Conservation (phyloP, 345 rosid genomes). For the Raphanus raphanistrum region DNA sequence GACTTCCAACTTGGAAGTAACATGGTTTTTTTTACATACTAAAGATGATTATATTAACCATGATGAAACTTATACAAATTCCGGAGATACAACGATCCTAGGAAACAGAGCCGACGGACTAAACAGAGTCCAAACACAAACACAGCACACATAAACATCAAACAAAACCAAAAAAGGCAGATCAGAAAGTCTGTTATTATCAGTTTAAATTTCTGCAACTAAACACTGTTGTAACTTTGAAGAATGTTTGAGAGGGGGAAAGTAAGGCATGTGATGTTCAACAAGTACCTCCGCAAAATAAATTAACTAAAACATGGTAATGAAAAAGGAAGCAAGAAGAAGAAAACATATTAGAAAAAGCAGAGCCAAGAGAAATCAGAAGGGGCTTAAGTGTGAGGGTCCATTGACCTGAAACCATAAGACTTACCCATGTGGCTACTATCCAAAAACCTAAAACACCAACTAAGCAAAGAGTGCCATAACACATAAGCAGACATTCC, state of each 20-base stretch:
- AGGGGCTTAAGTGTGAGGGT: slow-evolving; percentile 20
- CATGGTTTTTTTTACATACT: background rate
- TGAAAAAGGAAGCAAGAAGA: slow-evolving; percentile 14
- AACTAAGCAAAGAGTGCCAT: slow-evolving; percentile 33
- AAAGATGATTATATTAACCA: too few relatives aligned
- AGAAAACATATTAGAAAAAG: background rate
- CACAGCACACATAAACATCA: too few relatives aligned
- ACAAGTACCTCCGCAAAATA: background rate
- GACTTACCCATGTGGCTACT: slow-evolving; percentile 35
- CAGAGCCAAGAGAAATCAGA: slow-evolving; percentile 5
- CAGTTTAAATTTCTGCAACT: slow-evolving; percentile 1
- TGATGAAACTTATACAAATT: too few relatives aligned
- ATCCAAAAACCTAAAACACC: slow-evolving; percentile 37
- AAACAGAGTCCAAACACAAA: too few relatives aligned
- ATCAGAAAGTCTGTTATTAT: background rate
- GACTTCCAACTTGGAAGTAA: background rate
- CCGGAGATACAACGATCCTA: too few relatives aligned
- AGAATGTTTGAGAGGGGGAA: background rate
- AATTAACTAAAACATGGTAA: background rate
- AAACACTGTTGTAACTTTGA: background rate
- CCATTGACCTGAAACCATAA: slow-evolving; percentile 32
- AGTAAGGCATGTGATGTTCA: slow-evolving; percentile 2
- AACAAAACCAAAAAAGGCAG: too few relatives aligned
- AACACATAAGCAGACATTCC: slow-evolving; percentile 38
- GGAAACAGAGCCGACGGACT: too few relatives aligned